A percentile compares a stretch with the other conserved stretches of the same genome.
Evolutionary conservation across 352 stramenopile species (phyloP).

Genomic region (Phytophthora hibernalis): DNA sequence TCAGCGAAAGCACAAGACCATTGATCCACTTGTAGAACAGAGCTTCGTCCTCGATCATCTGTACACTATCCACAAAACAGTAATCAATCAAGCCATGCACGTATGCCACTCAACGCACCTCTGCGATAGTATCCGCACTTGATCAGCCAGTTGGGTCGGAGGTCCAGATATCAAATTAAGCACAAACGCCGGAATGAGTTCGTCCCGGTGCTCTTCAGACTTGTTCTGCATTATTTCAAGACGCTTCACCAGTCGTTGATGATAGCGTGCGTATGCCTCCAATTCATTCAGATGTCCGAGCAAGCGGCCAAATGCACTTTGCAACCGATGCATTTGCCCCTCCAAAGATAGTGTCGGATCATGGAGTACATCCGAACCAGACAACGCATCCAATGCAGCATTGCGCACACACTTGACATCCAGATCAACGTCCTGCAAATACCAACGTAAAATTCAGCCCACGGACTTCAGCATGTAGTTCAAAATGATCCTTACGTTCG

Average conservation of each 20-base stretch:
- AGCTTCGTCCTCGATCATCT: slow-evolving; percentile 67
- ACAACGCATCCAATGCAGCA: slow-evolving; percentile 12
- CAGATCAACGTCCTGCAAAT: slow-evolving; percentile 40
- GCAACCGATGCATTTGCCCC: slow-evolving; percentile 46
- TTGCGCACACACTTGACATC: slow-evolving; percentile 10
- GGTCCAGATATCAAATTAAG: slow-evolving; percentile 48
- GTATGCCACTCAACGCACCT: slow-evolving; percentile 28
- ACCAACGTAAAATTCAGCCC: neutral
- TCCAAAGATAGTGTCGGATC: slow-evolving; percentile 21
- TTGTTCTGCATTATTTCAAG: slow-evolving; percentile 44
- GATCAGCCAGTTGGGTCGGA: slow-evolving; percentile 38
- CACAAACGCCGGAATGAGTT: slow-evolving; percentile 48
- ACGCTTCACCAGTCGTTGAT: slow-evolving; percentile 49
- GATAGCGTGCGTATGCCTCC: slow-evolving; percentile 39
- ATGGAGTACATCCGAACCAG: neutral
- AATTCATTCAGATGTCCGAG: slow-evolving; percentile 49
- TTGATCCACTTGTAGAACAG: slow-evolving; percentile 83
- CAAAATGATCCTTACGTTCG: slow-evolving; percentile 31
- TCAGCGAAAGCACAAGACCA: slow-evolving; percentile 44
- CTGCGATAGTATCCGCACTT: slow-evolving; percentile 51
- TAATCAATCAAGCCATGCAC: slow-evolving; percentile 2
- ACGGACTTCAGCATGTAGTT: neutral
- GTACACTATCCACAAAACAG: slow-evolving; percentile 38
- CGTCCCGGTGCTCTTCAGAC: slow-evolving; percentile 22
- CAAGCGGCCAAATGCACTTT: slow-evolving; percentile 52